Percentiles rank a stretch among this genome's conserved stretches.
Conservation (phyloP, 2,329 filamentous ascomycete species). For the Aspergillus fumigatiaffinis region DNA sequence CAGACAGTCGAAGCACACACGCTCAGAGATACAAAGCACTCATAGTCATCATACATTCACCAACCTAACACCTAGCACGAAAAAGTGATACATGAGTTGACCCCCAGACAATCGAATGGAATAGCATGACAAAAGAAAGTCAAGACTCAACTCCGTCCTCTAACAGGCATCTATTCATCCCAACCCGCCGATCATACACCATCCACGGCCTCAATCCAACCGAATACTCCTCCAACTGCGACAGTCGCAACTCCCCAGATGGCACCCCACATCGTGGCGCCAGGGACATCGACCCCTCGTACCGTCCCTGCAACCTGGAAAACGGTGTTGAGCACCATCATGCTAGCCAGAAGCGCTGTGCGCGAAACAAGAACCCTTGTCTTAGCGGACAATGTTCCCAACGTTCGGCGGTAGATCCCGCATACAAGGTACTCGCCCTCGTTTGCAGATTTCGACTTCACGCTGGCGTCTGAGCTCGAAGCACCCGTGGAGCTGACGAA, state of each 20-base stretch:
- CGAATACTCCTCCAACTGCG: constrained; percentile 28
- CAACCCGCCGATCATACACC: constrained; percentile 23
- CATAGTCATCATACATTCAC: neutral
- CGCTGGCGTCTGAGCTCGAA: constrained; percentile 36
- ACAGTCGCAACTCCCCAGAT: constrained; percentile 63
- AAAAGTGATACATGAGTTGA: neutral
- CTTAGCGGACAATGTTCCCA: constrained; percentile 59
- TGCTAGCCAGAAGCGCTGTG: constrained; percentile 49
- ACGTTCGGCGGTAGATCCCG: constrained; percentile 56
- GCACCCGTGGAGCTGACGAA: constrained; percentile 56
- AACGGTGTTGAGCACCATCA: constrained; percentile 53
- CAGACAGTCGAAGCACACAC: neutral
- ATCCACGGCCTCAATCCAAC: constrained; percentile 40
- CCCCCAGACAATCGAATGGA: neutral
- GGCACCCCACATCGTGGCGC: constrained; percentile 67
- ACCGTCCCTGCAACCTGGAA: constrained; percentile 65
- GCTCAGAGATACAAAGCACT: neutral
- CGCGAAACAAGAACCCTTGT: constrained; percentile 62
- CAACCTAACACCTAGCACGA: neutral
- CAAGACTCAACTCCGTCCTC: neutral
- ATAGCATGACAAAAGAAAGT: neutral
- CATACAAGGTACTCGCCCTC: constrained; percentile 67
- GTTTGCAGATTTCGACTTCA: constrained; percentile 33
- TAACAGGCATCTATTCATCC: neutral
- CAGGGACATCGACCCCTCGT: constrained; percentile 63